These are phyloP conservation scores for Taphrina sp. DNA, from an alignment of 1,139 yeast species.

Conservation along the genomic window DNA sequence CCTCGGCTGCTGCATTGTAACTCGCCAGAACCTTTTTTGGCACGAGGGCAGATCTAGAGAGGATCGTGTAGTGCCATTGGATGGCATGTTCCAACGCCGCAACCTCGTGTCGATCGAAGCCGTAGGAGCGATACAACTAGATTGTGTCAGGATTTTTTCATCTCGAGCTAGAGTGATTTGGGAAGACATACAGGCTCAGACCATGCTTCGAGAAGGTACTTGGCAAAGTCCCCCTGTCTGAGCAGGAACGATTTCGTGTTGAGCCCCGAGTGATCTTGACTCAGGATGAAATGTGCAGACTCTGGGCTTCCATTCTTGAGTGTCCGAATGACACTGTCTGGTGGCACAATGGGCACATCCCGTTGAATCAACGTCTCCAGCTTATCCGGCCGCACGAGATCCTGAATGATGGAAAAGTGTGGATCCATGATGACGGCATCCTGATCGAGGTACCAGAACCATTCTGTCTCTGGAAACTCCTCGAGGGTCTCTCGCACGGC, in stretches of 20 bases:
- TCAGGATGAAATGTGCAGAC: conserved; percentile 57
- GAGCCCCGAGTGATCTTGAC: conserved; percentile 62
- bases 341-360: conserved; percentile 68
- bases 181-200: conserved; percentile 53
- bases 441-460: conserved; percentile 80
- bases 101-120: conserved; percentile 59
- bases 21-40: conserved; percentile 60
- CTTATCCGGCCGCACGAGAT: conserved; percentile 56
- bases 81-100: conserved; percentile 74
- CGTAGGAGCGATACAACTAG: conserved; percentile 59
- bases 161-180: no score
- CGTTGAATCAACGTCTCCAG: conserved; percentile 60
- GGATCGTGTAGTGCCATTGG: conserved; percentile 87
- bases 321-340: conserved; percentile 67
- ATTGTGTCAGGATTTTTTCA: no score
- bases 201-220: conserved; percentile 73
- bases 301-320: conserved; percentile 59
- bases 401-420: conserved; percentile 56
- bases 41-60: conserved; percentile 69
- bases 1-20: conserved; percentile 45
- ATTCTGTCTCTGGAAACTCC: conserved; percentile 79
- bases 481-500: conserved; percentile 76
- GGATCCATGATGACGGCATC: conserved; percentile 66
- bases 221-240: conserved; percentile 62
- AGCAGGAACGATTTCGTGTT: conserved; percentile 69